Evolutionary conservation across 1,139 yeast genomes (phyloP), one percentile per base, ranked within the genome.

Genomic region (Ogataea hybrid): DNA sequence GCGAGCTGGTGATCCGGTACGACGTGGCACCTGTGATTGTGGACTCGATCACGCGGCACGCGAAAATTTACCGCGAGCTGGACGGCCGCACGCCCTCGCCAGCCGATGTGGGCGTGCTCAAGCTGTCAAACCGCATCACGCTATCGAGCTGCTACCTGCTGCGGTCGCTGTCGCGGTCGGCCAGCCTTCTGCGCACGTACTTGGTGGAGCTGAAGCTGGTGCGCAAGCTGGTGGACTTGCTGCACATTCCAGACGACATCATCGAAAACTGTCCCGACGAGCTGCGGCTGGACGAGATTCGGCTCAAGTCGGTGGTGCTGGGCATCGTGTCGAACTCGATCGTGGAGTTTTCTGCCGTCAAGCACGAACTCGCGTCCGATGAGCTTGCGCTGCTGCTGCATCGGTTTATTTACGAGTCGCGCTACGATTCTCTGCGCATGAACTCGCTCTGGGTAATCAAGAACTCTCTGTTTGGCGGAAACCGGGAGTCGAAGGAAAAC

Each of bases 321-420:
- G 87, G 94, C 2, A 75, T 81, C 3, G 64, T 86, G 20, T 85
- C 95, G 31, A 89, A 89, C 57, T 71, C 87, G 41, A 79, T 86
- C 9, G 71, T 88, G 23, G 96, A 88, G 49, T 88, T 87, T 59
- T 81, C 90, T 42, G 84, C 92, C 1, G 69, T 86, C 52, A 75
- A 87, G 40, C 68, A 73, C 36, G 72, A 71, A 37, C 69, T 85
- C 42, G 65, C 82, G 27, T 73, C 77, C 16, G 71, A 75, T 48
- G 85, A 80, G 3, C 64, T 77, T 5, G 69, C 85, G 31, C 67
- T 75, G 5, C 59, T 71, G 3, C 71, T 81, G 37, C 64, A 69
- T 37, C 70, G 63, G 61, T 62, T 46, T 39, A 62, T 58, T 48
- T 68, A 65, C 27, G 51, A 58, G 14, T 57, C 65, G 2, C 53